A percentile compares a stretch with the other conserved stretches of the same genome.
Conservation (phyloP, 78 protist species). For the Dictyostelium capitatum region DNA sequence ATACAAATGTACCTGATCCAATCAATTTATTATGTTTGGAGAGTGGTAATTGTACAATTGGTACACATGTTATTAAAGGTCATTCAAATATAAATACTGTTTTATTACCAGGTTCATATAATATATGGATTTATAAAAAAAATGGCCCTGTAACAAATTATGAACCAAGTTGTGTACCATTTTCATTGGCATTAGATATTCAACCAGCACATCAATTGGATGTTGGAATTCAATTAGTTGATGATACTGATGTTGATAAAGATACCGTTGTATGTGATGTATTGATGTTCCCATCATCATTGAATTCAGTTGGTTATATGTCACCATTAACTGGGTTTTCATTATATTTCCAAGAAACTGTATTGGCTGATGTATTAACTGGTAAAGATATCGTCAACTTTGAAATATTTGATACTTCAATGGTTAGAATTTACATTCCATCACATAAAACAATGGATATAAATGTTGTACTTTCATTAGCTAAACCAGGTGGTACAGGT, state of each 20-base stretch:
- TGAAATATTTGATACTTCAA: no score
- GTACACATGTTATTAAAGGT: conserved; percentile 36
- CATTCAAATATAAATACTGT: conserved; percentile 35
- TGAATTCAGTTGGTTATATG: conserved; percentile 34
- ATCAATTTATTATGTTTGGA: conserved; percentile 13
- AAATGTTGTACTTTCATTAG: background rate
- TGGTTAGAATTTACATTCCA: conserved; percentile 61
- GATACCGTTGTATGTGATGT: conserved; percentile 41
- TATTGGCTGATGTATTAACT: conserved; percentile 40
- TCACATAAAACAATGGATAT: conserved; percentile 21
- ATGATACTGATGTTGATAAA: background rate
- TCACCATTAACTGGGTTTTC: background rate
- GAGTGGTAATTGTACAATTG: conserved; percentile 43
- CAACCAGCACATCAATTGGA: conserved; percentile 32
- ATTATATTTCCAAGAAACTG: conserved; percentile 31
- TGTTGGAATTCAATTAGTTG: conserved; percentile 17
- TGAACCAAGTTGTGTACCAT: conserved; percentile 18
- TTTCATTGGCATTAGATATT: conserved; percentile 40
- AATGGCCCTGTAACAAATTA: conserved; percentile 2
- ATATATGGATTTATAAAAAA: conserved; percentile 23
- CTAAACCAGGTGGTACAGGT: no score
- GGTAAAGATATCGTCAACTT: conserved; percentile 32
- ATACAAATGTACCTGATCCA: background rate
- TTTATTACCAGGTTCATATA: conserved; percentile 52
- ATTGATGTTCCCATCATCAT: conserved; percentile 31